phyloP scores from a whole-genome alignment of 1,284 basidiomycete genomes.

The Erythrobasidium hasegawianum region DNA sequence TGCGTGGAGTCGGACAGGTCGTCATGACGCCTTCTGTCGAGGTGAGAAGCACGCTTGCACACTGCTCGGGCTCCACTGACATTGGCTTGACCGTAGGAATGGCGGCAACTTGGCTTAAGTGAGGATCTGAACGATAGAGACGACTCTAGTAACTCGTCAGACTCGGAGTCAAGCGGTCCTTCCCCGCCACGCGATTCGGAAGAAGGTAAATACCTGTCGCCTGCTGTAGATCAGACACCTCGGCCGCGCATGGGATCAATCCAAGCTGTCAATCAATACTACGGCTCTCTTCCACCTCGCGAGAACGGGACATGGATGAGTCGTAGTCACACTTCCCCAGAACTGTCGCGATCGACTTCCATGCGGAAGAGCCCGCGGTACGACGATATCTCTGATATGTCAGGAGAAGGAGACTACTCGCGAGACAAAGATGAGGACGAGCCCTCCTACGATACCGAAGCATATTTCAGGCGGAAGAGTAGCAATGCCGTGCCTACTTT shows the following conservation, averaged over 20 bases:
- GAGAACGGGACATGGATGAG: neutral
- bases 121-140: slow-evolving; percentile 34
- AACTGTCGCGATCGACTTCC: neutral
- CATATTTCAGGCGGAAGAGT: neutral
- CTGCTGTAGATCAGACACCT: neutral
- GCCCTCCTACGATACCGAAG: neutral
- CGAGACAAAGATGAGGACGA: neutral
- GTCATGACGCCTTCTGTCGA: slow-evolving; percentile 34
- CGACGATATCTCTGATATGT: neutral
- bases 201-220: neutral
- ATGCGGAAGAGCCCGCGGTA: neutral
- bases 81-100: slow-evolving; percentile 36
- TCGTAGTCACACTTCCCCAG: neutral
- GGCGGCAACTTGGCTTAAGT: slow-evolving; percentile 39
- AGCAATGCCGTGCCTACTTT: slow-evolving; percentile 37
- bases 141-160: slow-evolving; percentile 21
- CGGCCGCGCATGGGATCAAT: slow-evolving; percentile 23
- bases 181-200: neutral
- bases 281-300: slow-evolving; percentile 7
- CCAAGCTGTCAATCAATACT: slow-evolving; percentile 22
- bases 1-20: slow-evolving; percentile 26
- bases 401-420: neutral
- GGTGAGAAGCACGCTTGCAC: slow-evolving; percentile 1
- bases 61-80: no score
- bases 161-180: slow-evolving; percentile 6